phyloP scores from a whole-genome alignment of 139 green algal species.

The Chlamydomonas asymmetrica region DNA sequence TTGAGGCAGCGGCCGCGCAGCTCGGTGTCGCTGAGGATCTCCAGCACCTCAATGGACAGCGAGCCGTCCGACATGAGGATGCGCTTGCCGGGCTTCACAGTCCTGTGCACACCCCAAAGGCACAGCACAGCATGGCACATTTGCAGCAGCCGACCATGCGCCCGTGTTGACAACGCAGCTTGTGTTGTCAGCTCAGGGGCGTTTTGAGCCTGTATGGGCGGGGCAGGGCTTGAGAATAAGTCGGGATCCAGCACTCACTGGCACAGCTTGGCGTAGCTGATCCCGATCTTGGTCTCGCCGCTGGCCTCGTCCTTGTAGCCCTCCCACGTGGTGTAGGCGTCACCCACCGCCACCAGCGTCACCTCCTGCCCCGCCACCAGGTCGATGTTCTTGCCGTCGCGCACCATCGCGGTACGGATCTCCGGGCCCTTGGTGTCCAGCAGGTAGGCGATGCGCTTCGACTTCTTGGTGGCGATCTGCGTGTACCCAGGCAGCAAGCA shows the following conservation, averaged over 20 bases:
- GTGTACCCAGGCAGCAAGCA: too few species aligned
- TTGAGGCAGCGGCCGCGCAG: conserved; percentile 44
- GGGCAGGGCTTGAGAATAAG: too few species aligned
- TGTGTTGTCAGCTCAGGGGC: too few species aligned
- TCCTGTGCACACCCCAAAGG: not conserved
- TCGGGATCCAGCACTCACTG: conserved; percentile 34
- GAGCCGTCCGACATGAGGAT: conserved; percentile 71
- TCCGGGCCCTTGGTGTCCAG: conserved; percentile 55
- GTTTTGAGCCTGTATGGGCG: too few species aligned
- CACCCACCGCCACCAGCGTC: conserved; percentile 63
- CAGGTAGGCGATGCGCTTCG: conserved; percentile 15
- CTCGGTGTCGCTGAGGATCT: conserved; percentile 50
- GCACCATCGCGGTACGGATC: conserved; percentile 68
- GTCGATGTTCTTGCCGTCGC: conserved; percentile 47
- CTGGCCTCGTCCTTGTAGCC: conserved; percentile 45
- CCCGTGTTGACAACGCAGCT: too few species aligned
- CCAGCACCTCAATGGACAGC: conserved; percentile 52
- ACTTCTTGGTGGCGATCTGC: conserved; percentile 10
- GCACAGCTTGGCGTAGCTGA: conserved; percentile 64
- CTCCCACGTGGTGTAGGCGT: conserved; percentile 56
- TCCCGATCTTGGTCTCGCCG: conserved; percentile 46
- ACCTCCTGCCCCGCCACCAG: conserved; percentile 58
- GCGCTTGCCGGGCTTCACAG: conserved; percentile 45
- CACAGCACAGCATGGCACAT: too few species aligned
- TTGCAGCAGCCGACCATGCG: too few species aligned